Evolutionary conservation across 257 asterid species (phyloP), one percentile per base, ranked within the genome.

Genomic region (Paulownia fortunei): DNA sequence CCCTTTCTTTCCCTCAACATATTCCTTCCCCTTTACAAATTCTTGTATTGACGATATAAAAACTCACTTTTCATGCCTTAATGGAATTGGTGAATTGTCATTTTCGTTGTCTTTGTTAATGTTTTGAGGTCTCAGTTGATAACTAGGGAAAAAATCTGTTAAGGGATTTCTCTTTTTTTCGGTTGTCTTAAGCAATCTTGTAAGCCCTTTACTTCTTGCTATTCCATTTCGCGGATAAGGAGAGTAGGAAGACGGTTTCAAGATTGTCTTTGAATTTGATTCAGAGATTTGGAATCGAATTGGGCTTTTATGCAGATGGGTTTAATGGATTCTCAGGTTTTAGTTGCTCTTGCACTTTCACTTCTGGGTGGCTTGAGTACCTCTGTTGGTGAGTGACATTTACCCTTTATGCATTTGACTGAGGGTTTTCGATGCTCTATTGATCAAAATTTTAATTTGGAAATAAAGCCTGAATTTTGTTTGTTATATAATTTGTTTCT

Each of bases 341-440:
- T 92, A 82, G 92, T 94, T 86, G 98, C 98, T 72, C 96, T 94
- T 71, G 89, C 87, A 51, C 98, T 94, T 42, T 94, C 97, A 27
- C 88, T 94, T 64, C 69, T 94, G 81, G 98, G 98, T 67, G 98
- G 98, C 67, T 84, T 92, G 84, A 92, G 98, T 77, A 94, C 98
- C 71, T 94, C 97, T 30, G 73, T 94, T 37, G 98, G 98, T 94
- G 79, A 88, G 89, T 80, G 7, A n/a, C n/a, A 54, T 30, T 18
- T 61, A 26, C 11, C 1, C 13, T 69, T 52, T 74, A 0, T 52
- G 63, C 3, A 24, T 51, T 72, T 62, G 75, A 55, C 64, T 32
- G 16, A 72, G 10, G 39, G 18, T 27, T 19, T 76, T 61, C 11
- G 59, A 10, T 80, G 52, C 26, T 81, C 39, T 59, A 24, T 72